phyloP scores from a whole-genome alignment of 768 basidiomycete genomes.

The Leccinum subtestaceum region DNA sequence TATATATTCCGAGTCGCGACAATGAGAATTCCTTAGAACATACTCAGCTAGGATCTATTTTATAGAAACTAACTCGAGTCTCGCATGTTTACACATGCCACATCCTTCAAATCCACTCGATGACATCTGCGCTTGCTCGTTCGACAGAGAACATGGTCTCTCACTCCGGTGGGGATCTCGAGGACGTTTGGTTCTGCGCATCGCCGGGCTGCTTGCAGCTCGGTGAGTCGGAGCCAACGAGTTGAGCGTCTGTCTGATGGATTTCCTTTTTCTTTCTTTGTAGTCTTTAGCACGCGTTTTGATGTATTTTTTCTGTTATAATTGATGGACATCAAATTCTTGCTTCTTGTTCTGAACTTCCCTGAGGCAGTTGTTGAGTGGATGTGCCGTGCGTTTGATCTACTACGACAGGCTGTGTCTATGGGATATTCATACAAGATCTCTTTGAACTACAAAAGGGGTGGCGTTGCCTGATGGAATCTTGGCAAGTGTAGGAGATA shows the following conservation, averaged over 20 bases:
- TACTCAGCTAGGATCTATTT: conserved; percentile 81
- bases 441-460: too few species aligned
- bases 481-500: too few species aligned
- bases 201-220: conserved; percentile 29
- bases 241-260: conserved; percentile 63
- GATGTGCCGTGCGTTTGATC: too few species aligned
- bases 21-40: conserved; percentile 51
- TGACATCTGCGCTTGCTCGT: conserved; percentile 65
- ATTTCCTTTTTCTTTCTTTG: conserved; percentile 26
- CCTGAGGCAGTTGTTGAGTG: too few species aligned
- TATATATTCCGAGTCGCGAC: conserved; percentile 32
- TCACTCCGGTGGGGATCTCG: conserved; percentile 42
- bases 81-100: conserved; percentile 77
- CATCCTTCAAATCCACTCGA: conserved; percentile 70
- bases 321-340: background rate
- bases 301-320: background rate
- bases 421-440: too few species aligned
- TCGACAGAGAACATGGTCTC: conserved; percentile 61
- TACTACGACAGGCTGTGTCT: too few species aligned
- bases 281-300: background rate
- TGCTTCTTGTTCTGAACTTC: too few species aligned
- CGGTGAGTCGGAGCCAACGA: conserved; percentile 41
- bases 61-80: conserved; percentile 56
- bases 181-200: conserved; percentile 57
- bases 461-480: too few species aligned